These are phyloP conservation scores for Malassezia japonica DNA, from an alignment of 1,284 basidiomycete genomes.

Conservation along the genomic window DNA sequence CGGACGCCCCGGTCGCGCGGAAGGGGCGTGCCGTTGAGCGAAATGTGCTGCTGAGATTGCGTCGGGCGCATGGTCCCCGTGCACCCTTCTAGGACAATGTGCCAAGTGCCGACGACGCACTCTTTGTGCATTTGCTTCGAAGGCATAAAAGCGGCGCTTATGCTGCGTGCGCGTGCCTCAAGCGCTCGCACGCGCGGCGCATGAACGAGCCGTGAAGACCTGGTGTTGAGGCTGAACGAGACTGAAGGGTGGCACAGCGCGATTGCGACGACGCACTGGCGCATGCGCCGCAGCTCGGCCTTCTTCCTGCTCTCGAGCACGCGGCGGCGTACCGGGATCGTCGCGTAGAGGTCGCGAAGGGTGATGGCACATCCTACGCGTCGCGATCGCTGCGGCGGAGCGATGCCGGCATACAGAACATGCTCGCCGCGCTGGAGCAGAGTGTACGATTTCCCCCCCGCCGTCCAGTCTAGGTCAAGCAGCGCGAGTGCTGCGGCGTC, in stretches of 20 bases:
- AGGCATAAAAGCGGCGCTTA: too few relatives aligned
- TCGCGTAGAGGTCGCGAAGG: neutral
- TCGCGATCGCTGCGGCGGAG: neutral
- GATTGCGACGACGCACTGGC: neutral
- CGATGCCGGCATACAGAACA: neutral
- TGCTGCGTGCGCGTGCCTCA: neutral
- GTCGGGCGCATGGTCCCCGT: neutral
- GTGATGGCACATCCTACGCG: neutral
- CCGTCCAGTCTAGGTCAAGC: neutral
- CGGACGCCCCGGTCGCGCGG: neutral
- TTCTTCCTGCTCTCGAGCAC: neutral
- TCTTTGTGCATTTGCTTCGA: too few relatives aligned
- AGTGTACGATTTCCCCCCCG: neutral
- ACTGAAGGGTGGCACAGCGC: neutral
- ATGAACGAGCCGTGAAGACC: neutral
- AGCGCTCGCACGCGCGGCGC: neutral
- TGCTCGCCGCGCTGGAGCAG: conserved; percentile 3
- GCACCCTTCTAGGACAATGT: neutral
- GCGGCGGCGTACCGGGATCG: conserved; percentile 1
- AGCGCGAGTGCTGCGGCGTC: neutral
- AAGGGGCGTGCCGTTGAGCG: neutral
- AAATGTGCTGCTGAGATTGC: neutral
- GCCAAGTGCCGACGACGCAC: neutral
- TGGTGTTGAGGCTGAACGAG: neutral
- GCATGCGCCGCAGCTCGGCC: neutral